Evolutionary conservation across 2,329 filamentous ascomycete genomes (phyloP), one percentile per base, ranked within the genome.

Genomic region (Ramularia endophylla): DNA sequence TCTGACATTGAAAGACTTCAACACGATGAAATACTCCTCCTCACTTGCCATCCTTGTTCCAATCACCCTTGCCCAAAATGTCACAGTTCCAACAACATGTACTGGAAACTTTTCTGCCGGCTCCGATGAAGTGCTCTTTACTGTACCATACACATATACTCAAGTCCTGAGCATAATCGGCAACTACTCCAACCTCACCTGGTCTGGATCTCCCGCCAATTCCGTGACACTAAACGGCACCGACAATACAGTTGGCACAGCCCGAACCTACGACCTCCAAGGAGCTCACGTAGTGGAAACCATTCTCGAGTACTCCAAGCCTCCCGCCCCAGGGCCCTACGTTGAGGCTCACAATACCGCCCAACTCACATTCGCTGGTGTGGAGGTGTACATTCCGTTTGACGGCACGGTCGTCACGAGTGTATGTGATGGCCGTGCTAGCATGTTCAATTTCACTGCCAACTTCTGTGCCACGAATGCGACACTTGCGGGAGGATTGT

Each of bases 61-160:
- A 6, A 11, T 25, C 11, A 6, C 22, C 22, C 22, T 25, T 25
- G 22, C 22, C 22, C 22, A 31, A 11, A 27, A 36, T 33, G n/a
- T 40, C 22, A 40, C 36, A 13, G 43, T 48, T 27, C 43, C 43
- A 12, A 36, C 39, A 13, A 43, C 43, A 27, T 54, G 49, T 33
- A 38, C 41, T n/a, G 36, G 41, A 1, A 38, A 43, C 37, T 54
- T 38, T 36, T 36, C 31, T 11, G 36, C 42, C 7, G 44, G 48
- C 17, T 38, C 27, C 27, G 44, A 51, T 34, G 41, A 38, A 36
- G 40, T 52, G 32, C 25, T 45, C 20, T 47, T 41, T 41, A 53
- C 52, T 7, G 37, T 55, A 2, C 52, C 52, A 11, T 55, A 55
- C 33, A 47, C 48, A 18, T 53, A 55, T 43, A 36, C 46, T 13